A percentile compares a stretch with the other conserved stretches of the same genome.
These are phyloP conservation scores for Globisporangium uncinulatum DNA, from an alignment of 352 stramenopile genomes.

Conservation along the genomic window DNA sequence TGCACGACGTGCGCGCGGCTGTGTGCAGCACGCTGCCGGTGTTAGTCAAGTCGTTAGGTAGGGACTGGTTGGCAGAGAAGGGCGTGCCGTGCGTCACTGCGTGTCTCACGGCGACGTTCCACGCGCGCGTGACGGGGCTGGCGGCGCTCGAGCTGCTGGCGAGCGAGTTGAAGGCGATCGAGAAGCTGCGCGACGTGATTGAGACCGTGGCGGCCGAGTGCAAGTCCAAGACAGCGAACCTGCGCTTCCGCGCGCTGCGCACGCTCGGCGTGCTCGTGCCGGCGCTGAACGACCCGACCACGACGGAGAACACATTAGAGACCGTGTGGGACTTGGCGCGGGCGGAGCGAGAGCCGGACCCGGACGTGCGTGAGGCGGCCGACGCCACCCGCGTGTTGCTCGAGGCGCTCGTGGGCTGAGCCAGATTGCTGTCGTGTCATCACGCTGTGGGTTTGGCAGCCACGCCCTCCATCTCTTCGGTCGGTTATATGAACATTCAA, in stretches of 20 bases:
- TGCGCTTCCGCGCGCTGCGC: constrained; percentile 75
- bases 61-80: constrained; percentile 71
- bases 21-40: constrained; percentile 59
- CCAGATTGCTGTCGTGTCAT: not conserved
- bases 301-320: constrained; percentile 66
- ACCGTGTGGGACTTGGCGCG: constrained; percentile 62
- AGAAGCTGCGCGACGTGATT: constrained; percentile 64
- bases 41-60: constrained; percentile 64
- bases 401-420: constrained; percentile 19
- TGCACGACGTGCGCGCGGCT: constrained; percentile 68
- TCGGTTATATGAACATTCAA: not conserved
- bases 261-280: constrained; percentile 62
- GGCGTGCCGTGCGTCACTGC: constrained; percentile 49
- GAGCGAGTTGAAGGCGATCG: constrained; percentile 49
- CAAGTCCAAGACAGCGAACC: constrained; percentile 72
- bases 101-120: constrained; percentile 72
- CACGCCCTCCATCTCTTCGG: too few relatives aligned
- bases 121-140: constrained; percentile 62
- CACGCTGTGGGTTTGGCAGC: too few relatives aligned
- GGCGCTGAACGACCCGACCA: constrained; percentile 56
- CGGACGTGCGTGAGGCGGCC: constrained; percentile 72
- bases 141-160: constrained; percentile 63
- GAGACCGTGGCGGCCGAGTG: constrained; percentile 67
- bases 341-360: constrained; percentile 57
- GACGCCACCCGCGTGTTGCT: constrained; percentile 45